Base-by-base conservation (phyloP, 306 rosid genomes). In the Delonix regia region DNA sequence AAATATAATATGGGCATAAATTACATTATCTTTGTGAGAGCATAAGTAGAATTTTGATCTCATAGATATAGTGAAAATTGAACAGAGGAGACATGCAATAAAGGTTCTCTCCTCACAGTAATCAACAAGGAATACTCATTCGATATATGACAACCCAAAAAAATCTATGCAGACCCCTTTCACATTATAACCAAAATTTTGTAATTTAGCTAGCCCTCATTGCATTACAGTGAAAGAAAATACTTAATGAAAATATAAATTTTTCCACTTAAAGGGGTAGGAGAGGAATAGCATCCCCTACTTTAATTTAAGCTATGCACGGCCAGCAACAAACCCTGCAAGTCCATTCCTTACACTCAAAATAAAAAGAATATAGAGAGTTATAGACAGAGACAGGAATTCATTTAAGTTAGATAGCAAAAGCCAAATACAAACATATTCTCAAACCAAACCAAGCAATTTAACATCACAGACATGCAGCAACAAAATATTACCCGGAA, bases 401-500 rank as follows among this genome's bases (percentile, higher is more conserved):
- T n/a, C 39, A 13, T 5, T 44, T 22, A 13, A 22, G n/a, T 16
- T 42, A 22, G 30, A 42, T 42, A 22, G n/a, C 21, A 27, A 70
- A 18, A 33, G 34, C 21, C 76, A 71, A 22, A 72, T 25, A 39
- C 33, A 66, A 4, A 7, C 19, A 67, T 6, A 53, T 24, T 10
- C 7, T n/a, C 9, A 77, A 41, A 18, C 66, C 71, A 44, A 44
- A 57, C 21, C 33, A 21, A 56, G 61, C 19, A 28, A 41, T 27
- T 45, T 5, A 34, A 38, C 18, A 69, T 14, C 25, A 69, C 59
- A 47, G 19, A 15, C 38, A n/a, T 33, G 36, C 18, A 30, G 19
- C 28, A 77, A 57, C 52, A 63, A 70, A 49, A 61, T 63, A 14
- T 27, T 79, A 44, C 16, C 56, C 34, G 34, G 74, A 79, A 69